phyloP scores from a whole-genome alignment of 2,329 filamentous ascomycete genomes.

The Colletotrichum liriopes region DNA sequence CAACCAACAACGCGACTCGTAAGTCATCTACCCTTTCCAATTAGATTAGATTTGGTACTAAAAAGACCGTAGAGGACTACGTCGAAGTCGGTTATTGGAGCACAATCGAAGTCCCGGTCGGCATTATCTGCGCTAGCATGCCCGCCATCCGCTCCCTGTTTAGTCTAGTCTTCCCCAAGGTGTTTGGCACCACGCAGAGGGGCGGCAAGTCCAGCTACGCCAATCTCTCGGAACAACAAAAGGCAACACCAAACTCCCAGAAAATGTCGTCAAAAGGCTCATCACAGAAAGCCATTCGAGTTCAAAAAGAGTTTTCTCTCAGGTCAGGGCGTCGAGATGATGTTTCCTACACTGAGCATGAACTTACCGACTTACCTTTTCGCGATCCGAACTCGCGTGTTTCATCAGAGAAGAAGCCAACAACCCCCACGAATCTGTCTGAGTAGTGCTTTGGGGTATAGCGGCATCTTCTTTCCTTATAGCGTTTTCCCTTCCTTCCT shows the following conservation, averaged over 20 bases:
- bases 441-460: not conserved
- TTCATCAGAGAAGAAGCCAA: constrained; percentile 20
- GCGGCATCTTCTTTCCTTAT: not conserved
- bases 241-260: not conserved
- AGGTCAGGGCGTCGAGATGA: constrained; percentile 31
- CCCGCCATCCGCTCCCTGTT: constrained; percentile 53
- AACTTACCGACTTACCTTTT: constrained; percentile 10
- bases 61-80: constrained; percentile 50
- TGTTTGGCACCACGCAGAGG: constrained; percentile 49
- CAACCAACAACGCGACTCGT: constrained; percentile 45
- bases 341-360: constrained; percentile 20
- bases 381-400: constrained; percentile 14
- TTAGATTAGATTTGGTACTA: constrained; percentile 47
- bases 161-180: constrained; percentile 52
- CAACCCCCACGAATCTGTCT: constrained; percentile 30
- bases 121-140: constrained; percentile 43
- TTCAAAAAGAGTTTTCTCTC: constrained; percentile 35
- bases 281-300: constrained; percentile 10
- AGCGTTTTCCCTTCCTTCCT: not conserved
- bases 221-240: constrained; percentile 25
- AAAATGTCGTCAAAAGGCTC: constrained; percentile 22
- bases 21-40: not conserved
- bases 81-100: constrained; percentile 39
- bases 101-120: constrained; percentile 40
- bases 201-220: constrained; percentile 39